phyloP scores from a whole-genome alignment of 192 early-diverging fungal species.

The Anaeromyces robustus region DNA sequence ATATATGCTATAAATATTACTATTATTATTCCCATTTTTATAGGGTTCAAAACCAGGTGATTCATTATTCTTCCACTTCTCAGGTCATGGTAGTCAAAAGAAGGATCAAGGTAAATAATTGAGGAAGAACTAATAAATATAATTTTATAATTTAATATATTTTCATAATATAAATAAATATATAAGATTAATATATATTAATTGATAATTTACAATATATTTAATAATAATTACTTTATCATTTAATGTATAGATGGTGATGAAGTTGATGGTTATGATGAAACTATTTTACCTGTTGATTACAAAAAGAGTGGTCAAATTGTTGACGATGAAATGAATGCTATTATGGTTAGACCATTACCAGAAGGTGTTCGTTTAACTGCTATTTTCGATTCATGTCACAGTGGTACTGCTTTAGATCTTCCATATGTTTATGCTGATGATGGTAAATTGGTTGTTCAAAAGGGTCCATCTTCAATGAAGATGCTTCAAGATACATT shows the following conservation, averaged over 20 bases:
- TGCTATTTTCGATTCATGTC: constrained; percentile 72
- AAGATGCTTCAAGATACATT: neutral
- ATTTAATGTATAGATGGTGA: no score
- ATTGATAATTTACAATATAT: no score
- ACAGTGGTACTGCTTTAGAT: constrained; percentile 52
- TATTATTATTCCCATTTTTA: no score
- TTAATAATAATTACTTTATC: no score
- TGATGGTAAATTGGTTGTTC: constrained; percentile 10
- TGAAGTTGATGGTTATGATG: constrained; percentile 17
- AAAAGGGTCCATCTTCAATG: neutral
- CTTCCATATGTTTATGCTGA: constrained; percentile 40
- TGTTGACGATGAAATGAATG: constrained; percentile 61
- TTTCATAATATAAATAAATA: no score
- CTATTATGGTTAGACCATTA: constrained; percentile 53
- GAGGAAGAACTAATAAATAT: no score
- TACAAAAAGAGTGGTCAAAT: constrained; percentile 41
- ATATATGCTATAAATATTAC: no score
- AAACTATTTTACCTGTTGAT: constrained; percentile 60
- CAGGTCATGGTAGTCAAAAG: constrained; percentile 42
- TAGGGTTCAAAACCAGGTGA: constrained; percentile 14
- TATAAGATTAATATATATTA: no score
- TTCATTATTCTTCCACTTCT: constrained; percentile 18
- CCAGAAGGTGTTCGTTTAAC: constrained; percentile 58
- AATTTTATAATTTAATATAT: no score
- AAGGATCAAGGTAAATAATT: constrained; percentile 12